A percentile compares a stretch with the other conserved stretches of the same genome.
Conservation (phyloP, 2,329 filamentous ascomycete genomes). For the Penicillium sp. region DNA sequence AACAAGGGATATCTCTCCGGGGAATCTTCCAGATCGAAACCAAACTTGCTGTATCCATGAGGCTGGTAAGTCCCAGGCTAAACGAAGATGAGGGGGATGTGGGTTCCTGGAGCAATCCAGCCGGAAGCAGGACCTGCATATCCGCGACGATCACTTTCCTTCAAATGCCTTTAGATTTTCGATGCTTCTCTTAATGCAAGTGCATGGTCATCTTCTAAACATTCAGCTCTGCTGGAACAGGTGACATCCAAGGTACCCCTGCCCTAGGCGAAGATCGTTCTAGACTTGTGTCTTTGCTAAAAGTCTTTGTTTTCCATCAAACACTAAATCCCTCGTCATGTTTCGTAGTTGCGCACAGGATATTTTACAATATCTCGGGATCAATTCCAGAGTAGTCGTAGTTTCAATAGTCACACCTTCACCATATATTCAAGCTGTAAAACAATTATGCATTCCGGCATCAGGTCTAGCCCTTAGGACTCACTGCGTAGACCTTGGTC, state of each 20-base stretch:
- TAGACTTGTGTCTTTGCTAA: not conserved
- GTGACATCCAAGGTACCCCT: conserved; percentile 6
- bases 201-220: conserved; percentile 6
- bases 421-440: not conserved
- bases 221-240: not conserved
- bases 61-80: not conserved
- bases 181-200: not conserved
- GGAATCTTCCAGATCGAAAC: conserved; percentile 15
- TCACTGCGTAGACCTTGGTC: not conserved
- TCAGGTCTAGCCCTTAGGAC: conserved; percentile 5
- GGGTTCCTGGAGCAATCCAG: conserved; percentile 13
- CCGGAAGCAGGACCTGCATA: conserved; percentile 24
- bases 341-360: not conserved
- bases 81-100: conserved; percentile 4
- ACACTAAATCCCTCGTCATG: not conserved
- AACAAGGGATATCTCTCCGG: conserved; percentile 11
- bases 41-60: conserved; percentile 6
- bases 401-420: conserved; percentile 3
- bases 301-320: conserved; percentile 2
- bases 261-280: conserved; percentile 1
- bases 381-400: not conserved
- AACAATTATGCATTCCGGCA: conserved; percentile 1
- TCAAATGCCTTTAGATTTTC: conserved; percentile 2
- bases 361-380: not conserved
- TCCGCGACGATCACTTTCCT: conserved; percentile 20